phyloP scores from a whole-genome alignment of 352 stramenopile species.

The Lagenidium giganteum region DNA sequence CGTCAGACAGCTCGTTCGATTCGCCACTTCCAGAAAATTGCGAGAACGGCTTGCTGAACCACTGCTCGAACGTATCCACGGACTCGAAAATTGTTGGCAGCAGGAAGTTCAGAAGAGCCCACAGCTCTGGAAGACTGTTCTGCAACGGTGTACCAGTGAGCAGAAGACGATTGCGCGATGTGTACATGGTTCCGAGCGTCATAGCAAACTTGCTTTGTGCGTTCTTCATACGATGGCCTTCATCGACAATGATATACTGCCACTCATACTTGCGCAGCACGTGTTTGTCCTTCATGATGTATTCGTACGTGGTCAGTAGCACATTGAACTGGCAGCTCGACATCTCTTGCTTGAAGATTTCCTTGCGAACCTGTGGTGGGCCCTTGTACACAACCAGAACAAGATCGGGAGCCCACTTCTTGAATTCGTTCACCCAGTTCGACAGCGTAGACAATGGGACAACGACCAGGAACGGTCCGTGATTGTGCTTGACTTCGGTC shows the following conservation, averaged over 20 bases:
- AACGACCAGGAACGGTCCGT: conserved; percentile 97
- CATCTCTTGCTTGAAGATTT: conserved; percentile 79
- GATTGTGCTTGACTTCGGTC: conserved; percentile 80
- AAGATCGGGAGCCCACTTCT: conserved; percentile 93
- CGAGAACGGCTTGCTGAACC: conserved; percentile 86
- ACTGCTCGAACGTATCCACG: conserved; percentile 88
- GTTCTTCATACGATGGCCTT: conserved; percentile 93
- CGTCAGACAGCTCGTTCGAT: conserved; percentile 79
- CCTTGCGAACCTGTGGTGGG: conserved; percentile 72
- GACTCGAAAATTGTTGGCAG: conserved; percentile 89
- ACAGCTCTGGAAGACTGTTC: conserved; percentile 95
- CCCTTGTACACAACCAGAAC: conserved; percentile 97
- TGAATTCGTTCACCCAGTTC: conserved; percentile 94
- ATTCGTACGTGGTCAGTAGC: conserved; percentile 93
- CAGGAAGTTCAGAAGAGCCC: conserved; percentile 90
- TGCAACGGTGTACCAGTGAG: conserved; percentile 98
- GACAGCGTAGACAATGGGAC: conserved; percentile 94
- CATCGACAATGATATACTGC: conserved; percentile 93
- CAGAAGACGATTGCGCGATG: conserved; percentile 87
- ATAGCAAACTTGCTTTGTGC: conserved; percentile 88
- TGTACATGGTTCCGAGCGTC: conserved; percentile 81
- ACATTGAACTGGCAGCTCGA: conserved; percentile 89
- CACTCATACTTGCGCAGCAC: conserved; percentile 87
- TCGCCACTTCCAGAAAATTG: conserved; percentile 74
- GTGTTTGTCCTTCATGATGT: conserved; percentile 91